Evolutionary conservation across 768 basidiomycete species (phyloP), one percentile per base, ranked within the genome.

Genomic region (Baorangia bicolor): DNA sequence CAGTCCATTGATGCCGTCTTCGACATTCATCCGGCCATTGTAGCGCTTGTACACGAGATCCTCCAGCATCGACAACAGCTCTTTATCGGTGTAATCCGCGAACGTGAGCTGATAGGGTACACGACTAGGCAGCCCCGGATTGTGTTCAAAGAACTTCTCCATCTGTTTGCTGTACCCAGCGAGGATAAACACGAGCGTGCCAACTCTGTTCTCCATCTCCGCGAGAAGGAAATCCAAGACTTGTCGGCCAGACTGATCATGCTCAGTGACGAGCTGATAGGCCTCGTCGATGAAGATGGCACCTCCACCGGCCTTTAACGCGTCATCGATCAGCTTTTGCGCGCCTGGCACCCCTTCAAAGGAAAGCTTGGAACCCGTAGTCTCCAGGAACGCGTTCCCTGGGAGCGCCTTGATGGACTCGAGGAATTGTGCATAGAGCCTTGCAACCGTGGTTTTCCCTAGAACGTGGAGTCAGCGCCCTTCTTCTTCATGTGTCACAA

Each of bases 81-180:
- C 84, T 2, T 69, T 60, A 43, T 89, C 83, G 3, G 69, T 74
- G 63, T 90, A 89, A 60, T 90, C 87, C 2, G 72, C 69, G 57
- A 90, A 89, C 25, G 79, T 72, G 47, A 90, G 73, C 25, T 70
- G 70, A 57, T 84, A 77, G 0, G 87, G 87, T 4, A 90, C 84
- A 10, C 88, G 84, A 68, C 87, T 88, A 3, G 72, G 69, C 5
- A 90, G 60, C 2, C 87, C 87, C 3, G 87, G 87, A 57, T 90
- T 90, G 60, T 88, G 87, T 55, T 88, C 85, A 57, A 89, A 89
- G 70, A 90, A 89, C 48, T 77, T 83, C 57, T 90, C 87, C 88
- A 89, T 89, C 66, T 90, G 75, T 53, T 80, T 84, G 67, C 73
- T 79, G 64, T 90, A 90, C 4, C 87, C 87, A 0, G 88, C 87